phyloP scores from a whole-genome alignment of 192 early-diverging fungal species.

The Gryganskiella cystojenkinii region DNA sequence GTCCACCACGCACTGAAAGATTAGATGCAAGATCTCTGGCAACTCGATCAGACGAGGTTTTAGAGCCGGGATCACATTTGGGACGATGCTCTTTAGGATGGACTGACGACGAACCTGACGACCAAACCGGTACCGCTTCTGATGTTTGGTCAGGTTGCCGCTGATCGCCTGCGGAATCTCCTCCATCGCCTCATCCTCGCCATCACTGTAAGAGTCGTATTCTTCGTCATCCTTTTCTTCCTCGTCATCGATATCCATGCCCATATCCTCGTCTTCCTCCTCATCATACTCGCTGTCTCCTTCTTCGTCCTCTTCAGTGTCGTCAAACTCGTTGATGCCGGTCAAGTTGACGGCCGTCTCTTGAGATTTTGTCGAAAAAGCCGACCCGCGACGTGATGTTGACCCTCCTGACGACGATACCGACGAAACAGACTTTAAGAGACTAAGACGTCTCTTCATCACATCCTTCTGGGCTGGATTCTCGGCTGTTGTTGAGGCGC shows the following conservation, averaged over 20 bases:
- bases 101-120: constrained; percentile 18
- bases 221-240: constrained; percentile 13
- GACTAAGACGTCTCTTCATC: constrained; percentile 38
- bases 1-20: constrained; percentile 56
- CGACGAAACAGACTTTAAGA: constrained; percentile 35
- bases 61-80: no score
- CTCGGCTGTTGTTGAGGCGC: not conserved
- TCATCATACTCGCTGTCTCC: not conserved
- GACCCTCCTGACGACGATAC: not conserved
- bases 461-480: constrained; percentile 22
- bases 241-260: constrained; percentile 5
- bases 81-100: constrained; percentile 9
- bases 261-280: constrained; percentile 2
- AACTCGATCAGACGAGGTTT: constrained; percentile 37
- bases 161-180: no score
- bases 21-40: constrained; percentile 59
- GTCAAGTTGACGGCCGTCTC: constrained; percentile 43
- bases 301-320: constrained; percentile 10
- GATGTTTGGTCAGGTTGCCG: no score
- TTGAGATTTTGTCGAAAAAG: constrained; percentile 47
- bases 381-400: constrained; percentile 30
- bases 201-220: not conserved
- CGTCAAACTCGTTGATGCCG: constrained; percentile 24
- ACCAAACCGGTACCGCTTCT: not conserved
- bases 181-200: constrained; percentile 3